Evolutionary conservation across 1,139 yeast species (phyloP), one percentile per base, ranked within the genome.

Genomic region (Zygosaccharomyces pseudobailii): DNA sequence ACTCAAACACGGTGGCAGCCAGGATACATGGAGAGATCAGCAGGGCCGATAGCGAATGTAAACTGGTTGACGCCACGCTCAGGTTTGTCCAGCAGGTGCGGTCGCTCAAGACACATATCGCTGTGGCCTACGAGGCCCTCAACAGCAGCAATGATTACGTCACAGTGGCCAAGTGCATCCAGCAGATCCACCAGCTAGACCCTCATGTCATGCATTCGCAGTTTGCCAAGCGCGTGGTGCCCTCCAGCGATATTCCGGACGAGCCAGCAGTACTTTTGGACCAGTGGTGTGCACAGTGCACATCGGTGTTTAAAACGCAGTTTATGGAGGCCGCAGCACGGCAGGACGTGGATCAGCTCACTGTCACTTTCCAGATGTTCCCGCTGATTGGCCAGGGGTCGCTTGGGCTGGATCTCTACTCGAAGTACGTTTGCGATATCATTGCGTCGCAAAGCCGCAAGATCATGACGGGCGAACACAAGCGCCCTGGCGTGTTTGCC

Each of bases 241-340:
- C 99, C 0, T 82, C 95, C 0, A 74, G 87, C 6, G 95, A 87
- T 46, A 75, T 89, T n/a, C 96, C 97, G 0, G 95, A 87, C 47
- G 71, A 77, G 45, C 97, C 98, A 0, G 65, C 68, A 10, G 75
- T 70, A 1, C 71, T 86, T 0, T 61, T 92, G 1, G 63, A 69
- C 1, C 72, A 71, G 17, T 87, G 95, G 78, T 75, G 80, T 4
- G 70, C 69, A 1, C 74, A 80, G 38, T 71, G 90, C 49, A 80
- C 80, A 2, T 65, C 65, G 2, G 69, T 81, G 2, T 89, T 89
- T 60, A 68, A 75, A 41, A 62, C 71, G 3, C 83, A 82, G 55
- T 92, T 92, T 65, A 74, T 74, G 40, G 74, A 73, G 34, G 96
- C 97, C 0, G 86, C 96, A 0, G 66, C 70, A 22, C 48, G 48